These are phyloP conservation scores for Hypoxylon fragiforme DNA, from an alignment of 495 filamentous ascomycete species.

Conservation along the genomic window DNA sequence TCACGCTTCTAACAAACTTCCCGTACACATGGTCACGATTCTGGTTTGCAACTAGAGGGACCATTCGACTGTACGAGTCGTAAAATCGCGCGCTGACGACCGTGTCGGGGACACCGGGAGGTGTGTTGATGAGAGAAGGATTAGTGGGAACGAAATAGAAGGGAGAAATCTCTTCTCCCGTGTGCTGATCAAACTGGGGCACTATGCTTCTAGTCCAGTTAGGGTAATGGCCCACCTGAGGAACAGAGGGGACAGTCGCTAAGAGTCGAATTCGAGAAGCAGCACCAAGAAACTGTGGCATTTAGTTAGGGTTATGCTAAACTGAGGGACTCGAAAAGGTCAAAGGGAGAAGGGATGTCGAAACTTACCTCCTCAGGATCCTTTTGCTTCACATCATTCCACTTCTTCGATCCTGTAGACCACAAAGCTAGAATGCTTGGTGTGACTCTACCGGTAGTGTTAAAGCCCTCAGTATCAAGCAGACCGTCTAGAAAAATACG, in stretches of 20 bases:
- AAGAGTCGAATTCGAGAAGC: slow-evolving; percentile 17
- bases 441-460: slow-evolving; percentile 22
- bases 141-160: slow-evolving; percentile 24
- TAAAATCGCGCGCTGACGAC: slow-evolving; percentile 6
- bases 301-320: not conserved
- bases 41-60: slow-evolving; percentile 16
- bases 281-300: not conserved
- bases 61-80: slow-evolving; percentile 27
- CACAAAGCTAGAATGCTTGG: slow-evolving; percentile 30
- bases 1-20: not conserved
- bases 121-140: slow-evolving; percentile 29
- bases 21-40: slow-evolving; percentile 12
- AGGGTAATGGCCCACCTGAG: not conserved
- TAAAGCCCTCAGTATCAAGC: slow-evolving; percentile 28
- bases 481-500: slow-evolving; percentile 1
- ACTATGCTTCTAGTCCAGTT: not conserved
- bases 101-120: slow-evolving; percentile 23
- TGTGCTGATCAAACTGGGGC: slow-evolving; percentile 21
- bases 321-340: too few relatives aligned
- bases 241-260: not conserved
- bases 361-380: slow-evolving; percentile 18
- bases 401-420: slow-evolving; percentile 13
- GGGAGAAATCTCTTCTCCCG: slow-evolving; percentile 31
- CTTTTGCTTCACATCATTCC: slow-evolving; percentile 6
- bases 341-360: not conserved